Evolutionary conservation across 2,329 filamentous ascomycete species (phyloP).

Genomic region (Pseudogymnoascus sp.): DNA sequence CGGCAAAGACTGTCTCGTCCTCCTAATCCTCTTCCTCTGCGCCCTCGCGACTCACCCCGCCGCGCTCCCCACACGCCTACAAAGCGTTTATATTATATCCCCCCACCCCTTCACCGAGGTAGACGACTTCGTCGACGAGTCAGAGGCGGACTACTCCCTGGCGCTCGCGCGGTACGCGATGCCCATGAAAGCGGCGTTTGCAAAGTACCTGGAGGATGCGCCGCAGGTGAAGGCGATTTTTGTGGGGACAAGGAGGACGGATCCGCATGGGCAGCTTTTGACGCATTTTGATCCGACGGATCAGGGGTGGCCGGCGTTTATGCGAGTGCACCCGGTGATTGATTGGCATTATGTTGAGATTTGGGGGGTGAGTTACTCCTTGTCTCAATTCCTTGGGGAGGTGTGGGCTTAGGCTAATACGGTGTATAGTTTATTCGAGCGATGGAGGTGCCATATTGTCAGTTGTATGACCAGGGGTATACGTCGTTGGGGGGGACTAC

Average conservation of each 20-base stretch:
- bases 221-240: conserved; percentile 69
- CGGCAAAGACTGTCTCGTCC: conserved; percentile 93
- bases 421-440: conserved; percentile 65
- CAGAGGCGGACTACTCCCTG: conserved; percentile 64
- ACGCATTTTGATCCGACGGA: conserved; percentile 84
- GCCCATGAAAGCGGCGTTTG: conserved; percentile 76
- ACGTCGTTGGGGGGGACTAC: conserved; percentile 85
- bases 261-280: conserved; percentile 77
- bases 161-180: conserved; percentile 66
- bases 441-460: conserved; percentile 75
- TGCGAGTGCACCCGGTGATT: conserved; percentile 90
- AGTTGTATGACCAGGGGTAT: conserved; percentile 81
- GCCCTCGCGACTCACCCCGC: conserved; percentile 32
- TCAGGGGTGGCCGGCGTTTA: conserved; percentile 81
- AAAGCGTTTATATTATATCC: conserved; percentile 84
- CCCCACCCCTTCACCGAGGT: conserved; percentile 79
- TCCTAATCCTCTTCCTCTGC: conserved; percentile 79
- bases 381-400: background rate
- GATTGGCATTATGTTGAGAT: conserved; percentile 97
- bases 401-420: conserved; percentile 14
- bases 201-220: conserved; percentile 62
- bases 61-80: conserved; percentile 43
- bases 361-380: conserved; percentile 64
- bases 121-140: conserved; percentile 69
- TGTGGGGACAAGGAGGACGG: conserved; percentile 81